These are phyloP conservation scores for Amauroascus niger DNA, from an alignment of 2,329 filamentous ascomycete species.

Conservation along the genomic window DNA sequence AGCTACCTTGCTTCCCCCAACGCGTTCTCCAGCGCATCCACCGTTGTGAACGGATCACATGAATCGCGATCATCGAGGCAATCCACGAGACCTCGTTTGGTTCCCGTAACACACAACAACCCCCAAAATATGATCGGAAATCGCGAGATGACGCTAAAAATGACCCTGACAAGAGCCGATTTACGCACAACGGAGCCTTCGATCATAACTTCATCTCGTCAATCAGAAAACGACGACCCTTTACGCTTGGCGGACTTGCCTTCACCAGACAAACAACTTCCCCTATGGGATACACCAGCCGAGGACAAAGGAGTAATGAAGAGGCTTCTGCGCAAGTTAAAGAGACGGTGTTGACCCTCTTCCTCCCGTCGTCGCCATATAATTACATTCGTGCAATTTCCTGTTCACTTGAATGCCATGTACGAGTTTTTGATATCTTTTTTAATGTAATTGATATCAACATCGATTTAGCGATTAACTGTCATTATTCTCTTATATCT, in stretches of 20 bases:
- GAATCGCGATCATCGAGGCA: slow-evolving; percentile 18
- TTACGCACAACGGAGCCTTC: slow-evolving; percentile 45
- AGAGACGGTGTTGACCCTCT: slow-evolving; percentile 18
- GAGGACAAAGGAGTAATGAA: slow-evolving; percentile 33
- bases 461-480: too few species aligned
- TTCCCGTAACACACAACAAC: slow-evolving; percentile 23
- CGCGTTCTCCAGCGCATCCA: neutral
- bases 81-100: slow-evolving; percentile 17
- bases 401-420: neutral
- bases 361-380: neutral
- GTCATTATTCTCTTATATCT: neutral
- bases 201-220: slow-evolving; percentile 4
- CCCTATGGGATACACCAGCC: slow-evolving; percentile 38
- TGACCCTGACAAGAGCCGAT: slow-evolving; percentile 88
- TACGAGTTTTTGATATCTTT: too few species aligned
- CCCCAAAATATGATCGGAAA: slow-evolving; percentile 48
- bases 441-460: neutral
- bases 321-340: slow-evolving; percentile 38
- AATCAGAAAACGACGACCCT: slow-evolving; percentile 44
- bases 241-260: slow-evolving; percentile 47
- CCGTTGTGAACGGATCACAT: slow-evolving; percentile 13
- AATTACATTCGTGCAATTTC: neutral
- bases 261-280: slow-evolving; percentile 33
- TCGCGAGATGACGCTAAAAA: slow-evolving; percentile 88
- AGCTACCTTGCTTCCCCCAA: slow-evolving; percentile 16